Evolutionary conservation across 176 grass and related monocot species (phyloP).

Genomic region (Lolium multiflorum): DNA sequence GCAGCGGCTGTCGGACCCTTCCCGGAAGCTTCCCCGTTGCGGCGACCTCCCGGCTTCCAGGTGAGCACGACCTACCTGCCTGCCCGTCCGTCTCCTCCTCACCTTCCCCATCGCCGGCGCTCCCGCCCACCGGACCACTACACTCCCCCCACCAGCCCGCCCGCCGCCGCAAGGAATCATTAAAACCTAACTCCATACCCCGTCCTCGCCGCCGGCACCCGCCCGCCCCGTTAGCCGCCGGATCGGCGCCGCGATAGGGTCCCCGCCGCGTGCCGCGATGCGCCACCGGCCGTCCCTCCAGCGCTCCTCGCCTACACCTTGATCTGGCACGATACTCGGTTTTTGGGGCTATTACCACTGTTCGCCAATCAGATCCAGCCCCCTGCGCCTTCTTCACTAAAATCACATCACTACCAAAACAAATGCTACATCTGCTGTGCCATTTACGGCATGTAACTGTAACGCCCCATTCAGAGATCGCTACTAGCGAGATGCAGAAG

Average conservation of each 20-base stretch:
- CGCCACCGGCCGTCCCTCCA: background rate
- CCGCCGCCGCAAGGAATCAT: background rate
- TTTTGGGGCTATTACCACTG: background rate
- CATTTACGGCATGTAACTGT: no score
- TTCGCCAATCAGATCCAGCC: background rate
- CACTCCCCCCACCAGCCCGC: background rate
- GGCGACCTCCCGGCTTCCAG: slow-evolving; percentile 15
- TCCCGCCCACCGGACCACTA: background rate
- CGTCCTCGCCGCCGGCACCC: background rate
- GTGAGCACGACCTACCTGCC: background rate
- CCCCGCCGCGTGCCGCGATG: background rate
- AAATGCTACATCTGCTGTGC: background rate
- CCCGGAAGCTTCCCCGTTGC: background rate
- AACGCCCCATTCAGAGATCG: background rate
- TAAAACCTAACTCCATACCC: slow-evolving; percentile 9
- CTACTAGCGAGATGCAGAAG: background rate
- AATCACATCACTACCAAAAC: background rate
- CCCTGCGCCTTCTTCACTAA: background rate
- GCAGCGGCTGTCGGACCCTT: background rate
- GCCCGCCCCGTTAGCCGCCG: background rate
- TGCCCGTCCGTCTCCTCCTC: background rate
- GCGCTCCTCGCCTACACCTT: background rate
- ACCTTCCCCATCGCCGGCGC: background rate
- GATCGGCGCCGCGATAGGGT: background rate
- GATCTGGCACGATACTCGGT: background rate